Conservation (phyloP, 2,329 filamentous ascomycete species). For the Trichoderma koningii region DNA sequence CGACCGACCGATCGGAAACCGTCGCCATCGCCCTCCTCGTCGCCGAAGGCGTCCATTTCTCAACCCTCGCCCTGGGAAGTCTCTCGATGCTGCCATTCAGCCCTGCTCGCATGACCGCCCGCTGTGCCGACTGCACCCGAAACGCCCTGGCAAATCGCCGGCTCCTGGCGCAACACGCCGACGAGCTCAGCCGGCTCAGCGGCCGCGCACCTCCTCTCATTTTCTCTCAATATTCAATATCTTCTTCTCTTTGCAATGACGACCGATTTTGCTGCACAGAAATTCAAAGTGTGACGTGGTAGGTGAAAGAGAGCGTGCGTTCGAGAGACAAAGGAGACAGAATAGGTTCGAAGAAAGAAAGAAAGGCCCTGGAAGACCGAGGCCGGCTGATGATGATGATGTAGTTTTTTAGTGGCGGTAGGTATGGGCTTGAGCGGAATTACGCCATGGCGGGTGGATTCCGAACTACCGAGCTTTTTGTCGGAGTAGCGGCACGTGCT, state of each 20-base stretch:
- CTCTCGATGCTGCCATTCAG: constrained; percentile 9
- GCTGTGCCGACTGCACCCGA: constrained; percentile 7
- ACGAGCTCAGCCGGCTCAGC: constrained; percentile 29
- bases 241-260: too few species aligned
- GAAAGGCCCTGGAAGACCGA: too few species aligned
- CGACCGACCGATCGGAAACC: constrained; percentile 32
- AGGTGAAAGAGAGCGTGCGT: not conserved
- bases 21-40: constrained; percentile 37
- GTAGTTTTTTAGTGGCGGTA: constrained; percentile 22
- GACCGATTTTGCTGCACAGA: too few species aligned
- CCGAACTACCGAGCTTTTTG: constrained; percentile 21
- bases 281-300: too few species aligned
- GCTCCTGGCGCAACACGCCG: constrained; percentile 21
- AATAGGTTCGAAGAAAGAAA: not conserved
- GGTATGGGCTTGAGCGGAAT: constrained; percentile 1
- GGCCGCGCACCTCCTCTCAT: constrained; percentile 31
- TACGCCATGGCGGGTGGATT: constrained; percentile 22
- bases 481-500: not conserved
- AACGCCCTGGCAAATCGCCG: constrained; percentile 15
- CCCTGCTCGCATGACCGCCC: constrained; percentile 2
- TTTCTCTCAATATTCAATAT: not conserved
- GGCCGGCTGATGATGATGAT: constrained; percentile 1
- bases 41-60: constrained; percentile 5
- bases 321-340: not conserved
- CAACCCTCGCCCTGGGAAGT: not conserved